These are phyloP conservation scores for Exobasidium cylindrosporum DNA, from an alignment of 1,284 basidiomycete species.

Conservation along the genomic window DNA sequence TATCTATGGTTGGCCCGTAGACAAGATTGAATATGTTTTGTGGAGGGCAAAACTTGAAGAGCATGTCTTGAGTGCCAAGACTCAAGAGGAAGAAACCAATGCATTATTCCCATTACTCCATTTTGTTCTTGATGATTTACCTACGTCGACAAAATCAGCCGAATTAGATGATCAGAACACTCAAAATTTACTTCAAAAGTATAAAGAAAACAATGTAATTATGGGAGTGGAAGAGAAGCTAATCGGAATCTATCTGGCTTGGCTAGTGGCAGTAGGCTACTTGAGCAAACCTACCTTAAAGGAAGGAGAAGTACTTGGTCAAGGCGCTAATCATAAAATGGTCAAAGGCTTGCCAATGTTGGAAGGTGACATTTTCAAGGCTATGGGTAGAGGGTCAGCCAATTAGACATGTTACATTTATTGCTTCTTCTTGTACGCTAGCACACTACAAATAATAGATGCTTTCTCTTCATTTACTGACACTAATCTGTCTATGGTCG, in stretches of 20 bases:
- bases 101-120: slow-evolving; percentile 81
- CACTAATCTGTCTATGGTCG: too few species aligned
- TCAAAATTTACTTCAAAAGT: slow-evolving; percentile 63
- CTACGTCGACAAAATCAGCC: slow-evolving; percentile 91
- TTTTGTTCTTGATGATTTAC: slow-evolving; percentile 84
- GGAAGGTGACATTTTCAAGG: slow-evolving; percentile 33
- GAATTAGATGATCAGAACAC: slow-evolving; percentile 87
- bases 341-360: slow-evolving; percentile 39
- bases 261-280: slow-evolving; percentile 85
- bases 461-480: too few species aligned
- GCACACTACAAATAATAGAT: too few species aligned
- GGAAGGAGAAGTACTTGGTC: slow-evolving; percentile 17
- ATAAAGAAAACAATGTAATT: slow-evolving; percentile 57
- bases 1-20: slow-evolving; percentile 76
- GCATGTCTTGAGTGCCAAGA: slow-evolving; percentile 68
- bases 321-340: background rate
- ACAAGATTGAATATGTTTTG: slow-evolving; percentile 79
- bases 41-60: slow-evolving; percentile 91
- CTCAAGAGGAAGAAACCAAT: slow-evolving; percentile 72
- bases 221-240: slow-evolving; percentile 73
- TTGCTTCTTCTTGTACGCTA: too few species aligned
- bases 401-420: too few species aligned
- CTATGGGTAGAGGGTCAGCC: slow-evolving; percentile 52
- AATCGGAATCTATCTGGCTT: slow-evolving; percentile 87
- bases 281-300: slow-evolving; percentile 65